Evolutionary conservation across 2,329 filamentous ascomycete genomes (phyloP), one percentile per base, ranked within the genome.

Genomic region (Paecilomyces variotii): DNA sequence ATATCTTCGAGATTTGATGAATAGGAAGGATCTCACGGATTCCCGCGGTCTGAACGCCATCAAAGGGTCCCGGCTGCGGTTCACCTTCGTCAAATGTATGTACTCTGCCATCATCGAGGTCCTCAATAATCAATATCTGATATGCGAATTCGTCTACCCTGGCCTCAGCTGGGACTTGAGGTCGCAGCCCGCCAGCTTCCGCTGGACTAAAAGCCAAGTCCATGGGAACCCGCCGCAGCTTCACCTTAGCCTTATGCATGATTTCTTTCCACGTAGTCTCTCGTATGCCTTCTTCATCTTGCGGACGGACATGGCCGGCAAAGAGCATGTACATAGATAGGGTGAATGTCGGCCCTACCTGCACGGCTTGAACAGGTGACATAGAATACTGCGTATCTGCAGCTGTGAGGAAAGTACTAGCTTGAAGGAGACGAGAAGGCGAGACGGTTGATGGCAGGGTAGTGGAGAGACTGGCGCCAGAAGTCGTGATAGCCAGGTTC

Each of bases 291-390:
- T 84, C 74, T 74, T 85, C 74, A 65, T 82, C 78, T 19, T 82
- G 79, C 2, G 80, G 76, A 45, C 83, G 76, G 51, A 87, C 79
- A 72, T 97, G 91, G 1, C 91, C 89, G 1, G 87, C 81, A 67
- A 97, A 99, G 0, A 97, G 82, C 91, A 97, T 97, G 73, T 97
- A 99, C 64, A 97, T 78, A 0, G 92, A 96, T 6, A 97, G 74
- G 0, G 84, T 88, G 68, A 97, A 97, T 0, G 87, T 84, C 0
- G 93, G 91, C 0, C 94, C 94, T 60, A 97, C 88, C 69, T 97
- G 91, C 53, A 90, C 85, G 0, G 87, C 82, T 9, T 79, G 76
- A 0, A 77, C 80, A 4, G 87, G 83, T 49, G 84, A 79, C 62
- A 85, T 80, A 1, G 84, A 83, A 72, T 94, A 97, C 62, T 91